phyloP scores from a whole-genome alignment of 768 basidiomycete genomes.

The Agaricus blazei region DNA sequence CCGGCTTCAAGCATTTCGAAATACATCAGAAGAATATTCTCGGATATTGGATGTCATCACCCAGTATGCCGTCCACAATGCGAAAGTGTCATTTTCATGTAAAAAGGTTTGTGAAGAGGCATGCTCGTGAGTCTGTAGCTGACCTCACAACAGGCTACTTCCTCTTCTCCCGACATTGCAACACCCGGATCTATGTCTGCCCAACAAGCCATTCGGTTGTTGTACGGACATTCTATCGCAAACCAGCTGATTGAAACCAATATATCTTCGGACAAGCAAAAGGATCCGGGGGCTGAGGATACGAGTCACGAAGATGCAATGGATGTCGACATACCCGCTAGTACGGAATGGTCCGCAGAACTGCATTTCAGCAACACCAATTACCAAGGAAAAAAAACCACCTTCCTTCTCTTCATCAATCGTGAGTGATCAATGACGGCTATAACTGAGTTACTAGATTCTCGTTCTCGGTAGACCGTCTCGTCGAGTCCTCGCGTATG shows the following conservation, averaged over 20 bases:
- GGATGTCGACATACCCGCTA: conserved; percentile 25
- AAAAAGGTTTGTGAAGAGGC: conserved; percentile 62
- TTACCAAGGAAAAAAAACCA: conserved; percentile 82
- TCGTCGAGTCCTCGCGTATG: conserved; percentile 85
- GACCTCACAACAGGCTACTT: conserved; percentile 49
- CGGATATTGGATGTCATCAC: conserved; percentile 89
- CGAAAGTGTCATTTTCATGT: conserved; percentile 82
- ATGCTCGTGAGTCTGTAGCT: not conserved
- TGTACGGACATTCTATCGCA: conserved; percentile 79
- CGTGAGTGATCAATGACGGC: conserved; percentile 43
- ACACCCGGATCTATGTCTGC: conserved; percentile 67
- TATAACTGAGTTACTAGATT: not conserved
- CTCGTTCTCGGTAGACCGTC: conserved; percentile 56
- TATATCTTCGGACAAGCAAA: conserved; percentile 28
- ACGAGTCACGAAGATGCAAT: conserved; percentile 24
- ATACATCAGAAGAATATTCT: conserved; percentile 85
- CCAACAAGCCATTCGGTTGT: conserved; percentile 64
- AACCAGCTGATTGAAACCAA: conserved; percentile 62
- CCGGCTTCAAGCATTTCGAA: conserved; percentile 79
- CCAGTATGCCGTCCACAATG: conserved; percentile 92
- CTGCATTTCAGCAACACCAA: conserved; percentile 82
- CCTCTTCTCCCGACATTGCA: conserved; percentile 71
- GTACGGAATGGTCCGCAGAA: conserved; percentile 60
- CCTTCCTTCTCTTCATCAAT: conserved; percentile 91
- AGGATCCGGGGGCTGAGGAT: conserved; percentile 23